phyloP scores from a whole-genome alignment of 208 protist genomes.

The Trypanosoma avium region DNA sequence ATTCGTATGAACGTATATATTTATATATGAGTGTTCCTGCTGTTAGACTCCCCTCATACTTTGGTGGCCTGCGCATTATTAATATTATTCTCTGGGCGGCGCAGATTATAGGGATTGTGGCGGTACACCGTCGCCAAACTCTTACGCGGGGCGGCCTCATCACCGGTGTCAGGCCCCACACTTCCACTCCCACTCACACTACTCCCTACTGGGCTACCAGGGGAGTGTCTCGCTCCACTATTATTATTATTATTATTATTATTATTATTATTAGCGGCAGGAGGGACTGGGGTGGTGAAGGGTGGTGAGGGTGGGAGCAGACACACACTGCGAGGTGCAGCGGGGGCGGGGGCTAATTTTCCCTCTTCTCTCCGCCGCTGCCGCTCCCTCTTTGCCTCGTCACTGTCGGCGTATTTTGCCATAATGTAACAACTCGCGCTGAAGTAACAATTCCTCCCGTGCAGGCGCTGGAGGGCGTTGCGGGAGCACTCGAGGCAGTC shows the following conservation, averaged over 20 bases:
- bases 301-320: not conserved
- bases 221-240: too few species aligned
- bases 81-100: not conserved
- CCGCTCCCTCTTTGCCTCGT: slow-evolving; percentile 77
- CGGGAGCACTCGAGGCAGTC: slow-evolving; percentile 62
- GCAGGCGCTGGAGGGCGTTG: slow-evolving; percentile 58
- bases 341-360: slow-evolving; percentile 2
- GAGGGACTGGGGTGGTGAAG: not conserved
- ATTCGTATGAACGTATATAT: too few species aligned
- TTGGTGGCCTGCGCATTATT: too few species aligned
- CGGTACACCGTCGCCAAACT: not conserved
- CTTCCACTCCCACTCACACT: too few species aligned
- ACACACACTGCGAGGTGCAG: not conserved
- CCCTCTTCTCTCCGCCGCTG: slow-evolving; percentile 61
- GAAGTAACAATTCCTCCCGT: slow-evolving; percentile 74
- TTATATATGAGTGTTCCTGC: too few species aligned
- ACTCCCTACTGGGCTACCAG: not conserved
- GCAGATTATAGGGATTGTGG: not conserved
- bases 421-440: slow-evolving; percentile 39
- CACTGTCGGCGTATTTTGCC: slow-evolving; percentile 84
- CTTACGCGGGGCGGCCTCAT: not conserved
- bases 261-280: not conserved
- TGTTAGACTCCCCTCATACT: too few species aligned
- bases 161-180: too few species aligned
- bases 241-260: not conserved